These are phyloP conservation scores for Chalaropsis thielavioides DNA, from an alignment of 2,329 filamentous ascomycete species.

Conservation along the genomic window DNA sequence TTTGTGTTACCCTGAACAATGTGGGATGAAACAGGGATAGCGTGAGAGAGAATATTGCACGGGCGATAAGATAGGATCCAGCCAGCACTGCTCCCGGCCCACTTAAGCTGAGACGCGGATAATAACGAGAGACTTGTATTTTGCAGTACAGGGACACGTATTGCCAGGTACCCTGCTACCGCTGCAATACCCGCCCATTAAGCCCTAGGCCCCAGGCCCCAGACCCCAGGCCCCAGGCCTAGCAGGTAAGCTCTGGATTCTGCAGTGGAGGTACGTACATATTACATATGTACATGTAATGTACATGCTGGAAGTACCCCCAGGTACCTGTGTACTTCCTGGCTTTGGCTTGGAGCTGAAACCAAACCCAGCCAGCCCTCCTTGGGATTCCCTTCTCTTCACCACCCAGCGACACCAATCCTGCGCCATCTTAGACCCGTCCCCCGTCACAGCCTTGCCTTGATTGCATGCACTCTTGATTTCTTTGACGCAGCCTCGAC, in stretches of 20 bases:
- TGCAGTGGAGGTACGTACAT: not conserved
- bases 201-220: no score
- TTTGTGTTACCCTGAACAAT: slow-evolving; percentile 1
- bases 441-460: not conserved
- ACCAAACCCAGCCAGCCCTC: not conserved
- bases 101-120: not conserved
- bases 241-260: not conserved
- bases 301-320: no score
- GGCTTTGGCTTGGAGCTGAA: not conserved
- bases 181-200: not conserved
- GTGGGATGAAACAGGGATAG: slow-evolving; percentile 5
- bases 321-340: not conserved
- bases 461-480: not conserved
- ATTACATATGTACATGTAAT: not conserved
- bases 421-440: not conserved
- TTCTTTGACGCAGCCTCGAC: not conserved
- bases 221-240: no score
- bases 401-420: not conserved
- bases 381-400: not conserved
- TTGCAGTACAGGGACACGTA: not conserved
- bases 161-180: not conserved
- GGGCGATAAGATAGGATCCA: not conserved
- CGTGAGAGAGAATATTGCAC: not conserved
- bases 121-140: not conserved
- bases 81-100: not conserved